Conservation (phyloP, 2,329 filamentous ascomycete species). For the Penicillium sp. region DNA sequence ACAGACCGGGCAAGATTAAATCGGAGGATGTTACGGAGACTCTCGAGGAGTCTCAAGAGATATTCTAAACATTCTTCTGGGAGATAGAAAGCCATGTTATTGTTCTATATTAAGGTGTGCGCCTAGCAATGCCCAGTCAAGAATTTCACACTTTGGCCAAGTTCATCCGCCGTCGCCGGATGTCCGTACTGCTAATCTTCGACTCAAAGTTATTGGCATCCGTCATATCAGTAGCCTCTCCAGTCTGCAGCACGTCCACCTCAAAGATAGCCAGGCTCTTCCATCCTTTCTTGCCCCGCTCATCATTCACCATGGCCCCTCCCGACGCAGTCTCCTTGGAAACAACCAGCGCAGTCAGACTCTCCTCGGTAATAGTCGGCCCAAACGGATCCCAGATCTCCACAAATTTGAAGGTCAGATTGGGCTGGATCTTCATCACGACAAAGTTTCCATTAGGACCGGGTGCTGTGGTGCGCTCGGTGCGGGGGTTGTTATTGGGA, state of each 20-base stretch:
- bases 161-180: slow-evolving; percentile 58
- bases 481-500: slow-evolving; percentile 37
- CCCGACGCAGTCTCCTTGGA: slow-evolving; percentile 86
- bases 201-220: slow-evolving; percentile 65
- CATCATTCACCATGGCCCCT: slow-evolving; percentile 83
- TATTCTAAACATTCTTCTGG: too few relatives aligned
- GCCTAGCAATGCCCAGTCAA: too few relatives aligned
- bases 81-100: too few relatives aligned
- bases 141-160: slow-evolving; percentile 32
- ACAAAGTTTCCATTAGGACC: slow-evolving; percentile 45
- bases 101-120: too few relatives aligned
- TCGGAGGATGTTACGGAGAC: too few relatives aligned
- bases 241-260: slow-evolving; percentile 80
- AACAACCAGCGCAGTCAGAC: slow-evolving; percentile 78
- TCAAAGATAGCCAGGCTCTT: slow-evolving; percentile 75
- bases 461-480: slow-evolving; percentile 37
- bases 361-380: slow-evolving; percentile 80
- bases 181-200: slow-evolving; percentile 92
- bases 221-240: slow-evolving; percentile 54
- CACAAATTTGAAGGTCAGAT: slow-evolving; percentile 73
- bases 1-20: too few relatives aligned
- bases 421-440: slow-evolving; percentile 56
- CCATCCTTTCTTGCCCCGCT: slow-evolving; percentile 76
- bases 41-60: too few relatives aligned
- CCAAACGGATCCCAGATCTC: slow-evolving; percentile 87